phyloP scores from a whole-genome alignment of 352 stramenopile species.

The Globisporangium viniferum region DNA sequence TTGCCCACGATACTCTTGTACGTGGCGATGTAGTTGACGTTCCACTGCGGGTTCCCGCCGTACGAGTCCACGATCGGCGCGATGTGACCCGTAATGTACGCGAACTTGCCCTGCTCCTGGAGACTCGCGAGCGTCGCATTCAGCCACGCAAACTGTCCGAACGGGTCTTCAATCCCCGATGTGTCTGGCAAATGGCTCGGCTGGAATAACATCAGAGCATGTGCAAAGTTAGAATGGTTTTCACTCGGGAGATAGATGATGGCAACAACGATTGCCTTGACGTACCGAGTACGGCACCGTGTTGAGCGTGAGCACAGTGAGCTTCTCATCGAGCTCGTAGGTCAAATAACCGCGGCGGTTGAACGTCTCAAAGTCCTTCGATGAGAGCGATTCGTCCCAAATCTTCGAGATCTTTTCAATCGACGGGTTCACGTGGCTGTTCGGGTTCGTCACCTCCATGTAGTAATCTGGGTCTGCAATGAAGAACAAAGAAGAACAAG shows the following conservation, averaged over 20 bases:
- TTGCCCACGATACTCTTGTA: slow-evolving; percentile 77
- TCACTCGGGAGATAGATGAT: background rate
- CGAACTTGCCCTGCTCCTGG: slow-evolving; percentile 37
- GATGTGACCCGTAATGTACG: slow-evolving; percentile 90
- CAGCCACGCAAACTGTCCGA: slow-evolving; percentile 89
- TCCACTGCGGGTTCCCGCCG: slow-evolving; percentile 78
- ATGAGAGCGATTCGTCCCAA: slow-evolving; percentile 53
- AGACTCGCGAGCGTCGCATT: slow-evolving; percentile 63
- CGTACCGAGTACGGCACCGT: slow-evolving; percentile 79
- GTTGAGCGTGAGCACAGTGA: slow-evolving; percentile 75
- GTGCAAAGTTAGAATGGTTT: background rate
- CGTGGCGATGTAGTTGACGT: slow-evolving; percentile 71
- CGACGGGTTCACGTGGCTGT: slow-evolving; percentile 47
- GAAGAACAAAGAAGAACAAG: background rate
- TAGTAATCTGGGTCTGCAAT: slow-evolving; percentile 60
- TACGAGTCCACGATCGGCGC: slow-evolving; percentile 88
- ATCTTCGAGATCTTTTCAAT: slow-evolving; percentile 48
- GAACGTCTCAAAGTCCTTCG: slow-evolving; percentile 49
- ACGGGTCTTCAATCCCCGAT: slow-evolving; percentile 69
- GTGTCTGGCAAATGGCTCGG: slow-evolving; percentile 76
- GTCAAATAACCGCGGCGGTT: slow-evolving; percentile 57
- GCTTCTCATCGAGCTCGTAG: slow-evolving; percentile 61
- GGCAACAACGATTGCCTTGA: background rate
- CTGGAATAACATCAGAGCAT: slow-evolving; percentile 20
- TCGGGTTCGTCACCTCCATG: slow-evolving; percentile 70